Evolutionary conservation across 257 asterid genomes (phyloP), one percentile per base, ranked within the genome.

Genomic region (Avicennia marina): DNA sequence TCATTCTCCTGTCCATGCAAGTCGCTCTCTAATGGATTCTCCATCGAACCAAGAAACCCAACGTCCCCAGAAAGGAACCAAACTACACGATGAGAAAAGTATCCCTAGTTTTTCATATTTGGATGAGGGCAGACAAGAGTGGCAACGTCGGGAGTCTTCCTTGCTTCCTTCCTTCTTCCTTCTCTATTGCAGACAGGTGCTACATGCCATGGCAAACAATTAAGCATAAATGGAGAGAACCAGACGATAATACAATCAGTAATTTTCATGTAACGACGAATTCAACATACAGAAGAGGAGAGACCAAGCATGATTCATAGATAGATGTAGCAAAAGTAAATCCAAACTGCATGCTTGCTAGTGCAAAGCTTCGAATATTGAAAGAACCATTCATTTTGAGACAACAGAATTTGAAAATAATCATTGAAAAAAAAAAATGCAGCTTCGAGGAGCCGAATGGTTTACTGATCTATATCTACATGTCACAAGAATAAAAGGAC

Each of bases 401-500:
- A 41, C 32, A 59, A 17, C 22, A 9, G 19, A 22, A 42, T 19
- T 19, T 7, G 42, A 44, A 22, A 24, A 31, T 4, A 46, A 7
- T 16, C n/a, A n/a, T n/a, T n/a, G n/a, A 3, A 58, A 40, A 36
- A 6, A 38, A 22, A 33, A 21, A 27, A 15, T 26, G 49, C 32
- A 52, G 18, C 29, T 39, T 7, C 4, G 19, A 42, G 38, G 15
- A 16, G 27, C 26, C 48, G 51, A 40, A n/a, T 58, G 70, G n/a
- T 36, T 64, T 9, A 49, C 56, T 19, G 20, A 44, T 11, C 60
- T 13, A 56, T 56, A 66, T 54, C 45, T 58, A 67, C 68, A 60
- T 41, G 21, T 11, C 38, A 60, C 31, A 11, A 44, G 25, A 57
- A 51, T 25, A 16, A 26, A 6, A 26, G 38, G 27, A 31, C 11